These are phyloP conservation scores for Lentinula edodes DNA, from an alignment of 768 basidiomycete species.

Conservation along the genomic window DNA sequence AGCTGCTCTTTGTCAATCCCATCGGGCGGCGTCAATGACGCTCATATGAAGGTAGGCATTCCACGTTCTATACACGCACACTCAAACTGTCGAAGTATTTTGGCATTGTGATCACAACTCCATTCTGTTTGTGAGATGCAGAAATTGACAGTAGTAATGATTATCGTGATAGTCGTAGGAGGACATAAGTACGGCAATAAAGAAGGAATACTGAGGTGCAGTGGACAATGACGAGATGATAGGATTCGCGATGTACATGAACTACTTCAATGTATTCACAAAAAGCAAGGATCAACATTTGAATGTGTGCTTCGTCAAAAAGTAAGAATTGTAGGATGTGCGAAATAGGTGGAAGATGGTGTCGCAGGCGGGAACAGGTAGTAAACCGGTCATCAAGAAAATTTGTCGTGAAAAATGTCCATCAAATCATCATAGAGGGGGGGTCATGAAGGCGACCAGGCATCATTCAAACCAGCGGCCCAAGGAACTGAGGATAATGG, in stretches of 20 bases:
- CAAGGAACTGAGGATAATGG: constrained; percentile 29
- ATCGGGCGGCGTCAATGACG: constrained; percentile 36
- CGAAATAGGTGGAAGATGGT: neutral
- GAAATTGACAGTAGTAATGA: too few relatives aligned
- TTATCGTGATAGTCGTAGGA: neutral
- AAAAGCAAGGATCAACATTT: too few relatives aligned
- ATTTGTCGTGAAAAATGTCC: neutral
- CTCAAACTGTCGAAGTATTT: constrained; percentile 3
- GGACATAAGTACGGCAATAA: neutral
- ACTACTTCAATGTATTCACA: too few relatives aligned
- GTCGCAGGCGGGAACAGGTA: neutral
- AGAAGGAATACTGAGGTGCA: neutral
- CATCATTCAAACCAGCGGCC: constrained; percentile 33
- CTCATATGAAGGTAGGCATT: constrained; percentile 37
- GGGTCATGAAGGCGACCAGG: constrained; percentile 27
- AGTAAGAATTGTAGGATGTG: too few relatives aligned
- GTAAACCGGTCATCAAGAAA: neutral
- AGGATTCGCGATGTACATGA: too few relatives aligned
- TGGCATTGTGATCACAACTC: constrained; percentile 5
- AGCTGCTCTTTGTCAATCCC: constrained; percentile 43
- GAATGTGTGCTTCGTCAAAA: neutral
- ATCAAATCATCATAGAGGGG: neutral
- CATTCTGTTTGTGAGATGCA: constrained; percentile 4
- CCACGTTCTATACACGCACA: too few relatives aligned
- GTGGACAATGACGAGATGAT: neutral